These are phyloP conservation scores for Penicillium turbatum DNA, from an alignment of 495 filamentous ascomycete species.

Conservation along the genomic window DNA sequence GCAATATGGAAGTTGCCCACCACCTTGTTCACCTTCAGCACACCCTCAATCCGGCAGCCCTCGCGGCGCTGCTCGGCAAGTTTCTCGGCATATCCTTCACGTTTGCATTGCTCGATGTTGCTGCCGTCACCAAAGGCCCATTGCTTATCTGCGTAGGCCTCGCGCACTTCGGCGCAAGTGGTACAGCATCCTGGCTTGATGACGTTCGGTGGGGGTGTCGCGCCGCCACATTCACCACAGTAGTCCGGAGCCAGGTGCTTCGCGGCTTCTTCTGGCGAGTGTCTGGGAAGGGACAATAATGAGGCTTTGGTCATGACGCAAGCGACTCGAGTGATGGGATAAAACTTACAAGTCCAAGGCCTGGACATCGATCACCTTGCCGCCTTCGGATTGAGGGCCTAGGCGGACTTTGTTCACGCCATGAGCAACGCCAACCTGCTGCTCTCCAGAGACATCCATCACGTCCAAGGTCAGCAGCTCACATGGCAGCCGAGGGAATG, in stretches of 20 bases:
- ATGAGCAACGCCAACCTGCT: constrained; percentile 88
- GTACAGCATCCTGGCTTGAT: constrained; percentile 83
- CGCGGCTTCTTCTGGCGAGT: constrained; percentile 61
- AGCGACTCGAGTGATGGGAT: not conserved
- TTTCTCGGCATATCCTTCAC: constrained; percentile 86
- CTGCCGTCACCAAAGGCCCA: constrained; percentile 94
- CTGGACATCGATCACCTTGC: constrained; percentile 70
- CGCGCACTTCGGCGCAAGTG: constrained; percentile 92
- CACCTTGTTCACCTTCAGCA: constrained; percentile 93
- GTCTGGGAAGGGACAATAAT: constrained; percentile 38
- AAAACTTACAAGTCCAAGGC: constrained; percentile 65
- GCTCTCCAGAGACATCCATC: constrained; percentile 97
- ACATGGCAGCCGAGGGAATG: constrained; percentile 89
- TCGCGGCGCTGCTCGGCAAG: constrained; percentile 83
- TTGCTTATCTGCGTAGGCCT: constrained; percentile 80
- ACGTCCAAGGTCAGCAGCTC: constrained; percentile 95
- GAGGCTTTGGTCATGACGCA: not conserved
- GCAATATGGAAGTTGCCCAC: constrained; percentile 99
- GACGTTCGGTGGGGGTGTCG: constrained; percentile 62
- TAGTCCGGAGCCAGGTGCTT: constrained; percentile 84
- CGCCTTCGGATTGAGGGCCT: constrained; percentile 64
- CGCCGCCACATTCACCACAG: constrained; percentile 92
- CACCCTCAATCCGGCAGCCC: constrained; percentile 92
- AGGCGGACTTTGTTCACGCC: constrained; percentile 87
- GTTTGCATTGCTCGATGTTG: constrained; percentile 90